Evolutionary conservation across 495 filamentous ascomycete species (phyloP), one percentile per base, ranked within the genome.

Genomic region (Penicillium silybi): DNA sequence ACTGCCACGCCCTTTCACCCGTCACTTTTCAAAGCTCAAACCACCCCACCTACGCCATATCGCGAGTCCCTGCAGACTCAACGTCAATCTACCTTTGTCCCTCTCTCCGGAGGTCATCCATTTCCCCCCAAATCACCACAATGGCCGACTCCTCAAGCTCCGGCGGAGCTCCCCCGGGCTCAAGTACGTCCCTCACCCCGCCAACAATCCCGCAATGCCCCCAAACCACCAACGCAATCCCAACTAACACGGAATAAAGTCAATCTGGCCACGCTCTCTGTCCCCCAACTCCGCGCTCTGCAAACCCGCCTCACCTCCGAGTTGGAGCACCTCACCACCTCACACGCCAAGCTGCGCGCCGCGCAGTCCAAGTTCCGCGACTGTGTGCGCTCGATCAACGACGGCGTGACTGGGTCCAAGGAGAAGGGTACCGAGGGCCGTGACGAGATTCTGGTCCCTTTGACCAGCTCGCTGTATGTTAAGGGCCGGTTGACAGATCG

Each of bases 251-350:
- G 17, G 18, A 2, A n/a, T 15, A 49, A 25, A 87, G 85, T 88
- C 53, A 84, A 88, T 68, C 76, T 89, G 42, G 72, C 71, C 34
- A 74, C 78, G 26, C 79, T 89, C 49, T 76, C 79, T 27, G 66
- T 76, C 29, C 73, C 63, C 4, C 72, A 86, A 62, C 77, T 87
- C 52, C 78, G 74, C 57, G 72, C 78, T 38, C 83, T 97, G 38
- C 96, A 97, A 73, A 90, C 93, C 67, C 92, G 95, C 65, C 87
- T 98, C 51, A 92, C 95, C 67, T 85, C 91, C 56, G 93, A 98
- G 63, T 83, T 98, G 54, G 87, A 95, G 64, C 91, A 96, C 74
- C 84, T 98, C 56, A 95, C 89, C 0, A 78, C 72, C 48, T 97
- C 95, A 11, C 95, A 95, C 75, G 71, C 84, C 34, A 92, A 93